Evolutionary conservation across 2,329 filamentous ascomycete genomes (phyloP), one percentile per base, ranked within the genome.

Genomic region (Chaetomium strumarium): DNA sequence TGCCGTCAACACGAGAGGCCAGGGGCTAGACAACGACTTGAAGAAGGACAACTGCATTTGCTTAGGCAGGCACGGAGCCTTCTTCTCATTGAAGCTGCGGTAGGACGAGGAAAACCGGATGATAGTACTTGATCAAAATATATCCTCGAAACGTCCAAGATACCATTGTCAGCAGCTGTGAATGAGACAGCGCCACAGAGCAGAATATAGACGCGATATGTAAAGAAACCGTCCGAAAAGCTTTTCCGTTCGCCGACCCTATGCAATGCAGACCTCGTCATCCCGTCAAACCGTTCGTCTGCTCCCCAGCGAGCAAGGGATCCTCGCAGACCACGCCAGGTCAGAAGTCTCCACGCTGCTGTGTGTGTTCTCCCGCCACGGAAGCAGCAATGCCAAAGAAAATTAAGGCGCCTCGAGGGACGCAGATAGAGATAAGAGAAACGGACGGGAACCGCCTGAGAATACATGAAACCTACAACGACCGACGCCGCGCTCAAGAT

Each of bases 231-330:
- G 47, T 46, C 54, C 53, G 58, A 62, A 60, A 56, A 57, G 52
- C 57, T 63, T 65, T 67, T 73, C 70, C 69, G 57, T 70, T 74
- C 75, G 75, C 75, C 73, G 53, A 52, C 65, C 65, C 67, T 63
- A 76, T 75, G 74, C 75, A 76, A 74, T 72, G 68, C 65, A 73
- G 70, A 70, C 70, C 72, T 73, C 72, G 67, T 76, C 75, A 76
- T 77, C 70, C 73, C 72, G 65, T 71, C 55, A 61, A 64, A 66
- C 64, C 64, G 62, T 68, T 68, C 51, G 69, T 68, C 70, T 67
- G 66, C 66, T 66, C 57, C 62, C 61, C 64, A 59, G 37, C 58
- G 42, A 46, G 42, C 49, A 60, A 61, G 62, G 66, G 68, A 67
- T 72, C 67, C 65, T 70, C 67, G 64, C 68, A 70, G 71, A 70